These are phyloP conservation scores for Falciphora oryzae DNA, from an alignment of 2,329 filamentous ascomycete species.

Conservation along the genomic window DNA sequence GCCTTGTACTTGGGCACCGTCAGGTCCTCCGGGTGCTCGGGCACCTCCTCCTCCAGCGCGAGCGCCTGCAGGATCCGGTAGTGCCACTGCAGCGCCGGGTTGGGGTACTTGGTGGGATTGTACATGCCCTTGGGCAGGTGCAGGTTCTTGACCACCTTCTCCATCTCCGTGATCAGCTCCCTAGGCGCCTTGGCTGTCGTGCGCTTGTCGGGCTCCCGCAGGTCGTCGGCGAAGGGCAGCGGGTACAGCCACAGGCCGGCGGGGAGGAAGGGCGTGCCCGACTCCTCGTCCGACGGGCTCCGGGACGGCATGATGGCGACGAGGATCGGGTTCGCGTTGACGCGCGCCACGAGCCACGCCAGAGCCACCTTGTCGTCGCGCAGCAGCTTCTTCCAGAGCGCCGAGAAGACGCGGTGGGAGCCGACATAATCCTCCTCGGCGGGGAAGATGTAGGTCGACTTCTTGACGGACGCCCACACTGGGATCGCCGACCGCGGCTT, in stretches of 20 bases:
- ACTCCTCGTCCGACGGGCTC: conserved; percentile 57
- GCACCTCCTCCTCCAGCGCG: conserved; percentile 86
- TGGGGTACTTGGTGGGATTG: conserved; percentile 82
- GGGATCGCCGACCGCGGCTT: conserved; percentile 72
- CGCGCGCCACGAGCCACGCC: conserved; percentile 82
- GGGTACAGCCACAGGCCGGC: conserved; percentile 85
- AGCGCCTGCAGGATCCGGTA: conserved; percentile 90
- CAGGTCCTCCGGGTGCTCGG: conserved; percentile 66
- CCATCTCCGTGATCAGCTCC: conserved; percentile 73
- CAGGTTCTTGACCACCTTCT: conserved; percentile 73
- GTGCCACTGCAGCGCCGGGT: conserved; percentile 92
- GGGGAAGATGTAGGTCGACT: conserved; percentile 89
- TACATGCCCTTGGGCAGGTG: conserved; percentile 83
- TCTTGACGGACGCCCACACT: conserved; percentile 78
- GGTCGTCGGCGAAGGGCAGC: conserved; percentile 83
- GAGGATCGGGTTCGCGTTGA: conserved; percentile 72
- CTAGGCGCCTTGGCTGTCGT: conserved; percentile 54
- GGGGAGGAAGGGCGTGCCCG: conserved; percentile 65
- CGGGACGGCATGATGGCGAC: conserved; percentile 76
- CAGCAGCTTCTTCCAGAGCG: conserved; percentile 81
- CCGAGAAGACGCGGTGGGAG: conserved; percentile 87
- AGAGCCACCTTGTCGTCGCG: conserved; percentile 75
- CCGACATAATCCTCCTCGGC: conserved; percentile 86
- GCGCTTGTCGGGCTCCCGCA: conserved; percentile 64
- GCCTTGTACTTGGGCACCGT: conserved; percentile 80